These are phyloP conservation scores for Alternaria sp. DNA, from an alignment of 2,329 filamentous ascomycete genomes.

Conservation along the genomic window DNA sequence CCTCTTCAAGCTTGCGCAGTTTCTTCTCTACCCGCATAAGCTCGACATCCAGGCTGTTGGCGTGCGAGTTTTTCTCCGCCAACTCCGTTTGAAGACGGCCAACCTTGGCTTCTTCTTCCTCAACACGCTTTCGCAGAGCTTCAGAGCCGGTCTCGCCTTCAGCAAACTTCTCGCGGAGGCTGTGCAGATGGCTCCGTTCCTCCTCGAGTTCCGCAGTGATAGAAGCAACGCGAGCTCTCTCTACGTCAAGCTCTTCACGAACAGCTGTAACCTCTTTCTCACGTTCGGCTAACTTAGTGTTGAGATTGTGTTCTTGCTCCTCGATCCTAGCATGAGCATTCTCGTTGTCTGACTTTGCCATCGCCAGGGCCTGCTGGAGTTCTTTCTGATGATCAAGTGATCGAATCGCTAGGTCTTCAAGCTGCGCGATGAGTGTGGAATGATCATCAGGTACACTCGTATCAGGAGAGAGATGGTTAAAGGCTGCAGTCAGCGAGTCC, in stretches of 20 bases:
- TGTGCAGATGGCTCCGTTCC: slow-evolving; percentile 72
- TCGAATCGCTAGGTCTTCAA: slow-evolving; percentile 56
- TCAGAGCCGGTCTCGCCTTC: slow-evolving; percentile 87
- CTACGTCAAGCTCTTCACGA: slow-evolving; percentile 56
- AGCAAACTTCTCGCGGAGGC: slow-evolving; percentile 74
- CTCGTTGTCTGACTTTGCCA: slow-evolving; percentile 58
- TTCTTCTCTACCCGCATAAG: slow-evolving; percentile 73
- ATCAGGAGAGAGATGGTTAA: slow-evolving; percentile 50
- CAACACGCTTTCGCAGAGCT: slow-evolving; percentile 75
- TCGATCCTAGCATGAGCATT: slow-evolving; percentile 51
- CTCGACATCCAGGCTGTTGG: slow-evolving; percentile 79
- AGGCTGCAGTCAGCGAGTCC: slow-evolving; percentile 45
- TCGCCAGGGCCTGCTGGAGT: slow-evolving; percentile 56
- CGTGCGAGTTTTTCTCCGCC: slow-evolving; percentile 76
- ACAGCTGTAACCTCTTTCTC: slow-evolving; percentile 48
- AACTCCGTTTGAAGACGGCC: slow-evolving; percentile 73
- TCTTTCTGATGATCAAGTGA: slow-evolving; percentile 56
- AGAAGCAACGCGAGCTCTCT: slow-evolving; percentile 57
- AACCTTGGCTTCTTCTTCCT: slow-evolving; percentile 77
- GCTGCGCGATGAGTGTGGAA: slow-evolving; percentile 48
- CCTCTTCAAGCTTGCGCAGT: slow-evolving; percentile 60
- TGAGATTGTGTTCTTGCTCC: slow-evolving; percentile 50
- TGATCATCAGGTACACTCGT: slow-evolving; percentile 49
- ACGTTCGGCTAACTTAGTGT: slow-evolving; percentile 49
- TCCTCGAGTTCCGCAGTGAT: slow-evolving; percentile 66